These are phyloP conservation scores for Cunninghamia lanceolata DNA, from an alignment of 75 land plant genomes.

Conservation along the genomic window DNA sequence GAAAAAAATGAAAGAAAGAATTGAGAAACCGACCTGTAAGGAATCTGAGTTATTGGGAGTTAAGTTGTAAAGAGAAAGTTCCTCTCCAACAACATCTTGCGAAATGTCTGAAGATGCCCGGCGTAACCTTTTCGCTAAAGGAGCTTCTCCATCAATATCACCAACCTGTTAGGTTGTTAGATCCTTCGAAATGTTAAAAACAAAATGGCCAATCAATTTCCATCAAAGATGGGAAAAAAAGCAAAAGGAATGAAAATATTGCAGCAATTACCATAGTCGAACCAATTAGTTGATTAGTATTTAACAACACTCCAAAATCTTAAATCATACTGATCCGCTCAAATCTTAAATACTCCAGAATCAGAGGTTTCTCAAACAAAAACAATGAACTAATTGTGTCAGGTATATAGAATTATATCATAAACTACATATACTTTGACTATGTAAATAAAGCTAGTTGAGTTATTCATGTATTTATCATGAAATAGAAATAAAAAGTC, in stretches of 20 bases:
- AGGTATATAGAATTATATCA: too few species aligned
- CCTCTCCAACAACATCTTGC: slow-evolving; percentile 77
- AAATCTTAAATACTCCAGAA: not conserved
- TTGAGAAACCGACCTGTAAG: slow-evolving; percentile 43
- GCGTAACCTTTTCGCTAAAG: slow-evolving; percentile 69
- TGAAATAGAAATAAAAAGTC: too few species aligned
- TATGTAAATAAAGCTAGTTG: not conserved
- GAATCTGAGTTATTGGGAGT: slow-evolving; percentile 65
- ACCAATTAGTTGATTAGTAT: not conserved
- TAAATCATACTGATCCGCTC: not conserved
- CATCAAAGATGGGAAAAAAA: not conserved
- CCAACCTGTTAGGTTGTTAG: slow-evolving; percentile 36
- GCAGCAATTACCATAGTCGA: not conserved
- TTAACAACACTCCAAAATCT: not conserved
- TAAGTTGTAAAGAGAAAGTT: slow-evolving; percentile 78
- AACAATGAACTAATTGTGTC: not conserved
- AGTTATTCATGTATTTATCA: not conserved
- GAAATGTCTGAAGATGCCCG: slow-evolving; percentile 66
- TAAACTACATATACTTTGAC: too few species aligned
- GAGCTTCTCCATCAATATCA: slow-evolving; percentile 82
- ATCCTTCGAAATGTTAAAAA: not conserved
- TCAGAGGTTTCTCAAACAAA: not conserved
- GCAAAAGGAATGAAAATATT: not conserved
- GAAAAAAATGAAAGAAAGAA: too few species aligned
- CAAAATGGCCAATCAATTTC: not conserved